Base-by-base conservation (phyloP, 805 yeast species). In the Cyberlindnera petersonii region DNA sequence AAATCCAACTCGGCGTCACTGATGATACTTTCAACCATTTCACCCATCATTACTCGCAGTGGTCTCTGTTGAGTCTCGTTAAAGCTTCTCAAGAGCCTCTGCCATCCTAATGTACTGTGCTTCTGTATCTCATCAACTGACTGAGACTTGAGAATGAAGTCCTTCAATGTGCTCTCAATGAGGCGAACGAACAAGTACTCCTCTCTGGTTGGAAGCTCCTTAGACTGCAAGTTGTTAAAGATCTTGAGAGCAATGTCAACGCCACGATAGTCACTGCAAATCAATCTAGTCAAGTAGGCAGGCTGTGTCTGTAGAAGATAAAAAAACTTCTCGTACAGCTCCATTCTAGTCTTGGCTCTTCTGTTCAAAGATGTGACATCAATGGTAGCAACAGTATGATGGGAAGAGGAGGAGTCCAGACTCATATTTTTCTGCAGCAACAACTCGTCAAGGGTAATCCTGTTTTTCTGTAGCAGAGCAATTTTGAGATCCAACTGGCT, bases 301-400 rank as follows among this genome's bases (percentile, higher is more conserved):
- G 95, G 85, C 52, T 86, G 86, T 0, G 95, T 84, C 58, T 93
- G 98, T 31, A 93, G 60, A 19, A 91, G 63, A 54, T 82, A 93
- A 49, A 93, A 80, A 36, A 91, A 55, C 17, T 85, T 82, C 50
- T 82, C 96, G 59, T 83, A 85, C 1, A 77, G 60, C 44, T 81
- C 88, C 35, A 79, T 66, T 43, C 86, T 68, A 18, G 68, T 69
- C 42, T 71, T 65, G 9, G 74, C 55, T 6, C 53, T 48, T 26
- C 56, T 55, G 37, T 58, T 53, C 39, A 58, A 43, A 3, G 63
- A 55, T 9, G 49, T 40, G 13, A 57, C 52, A 31, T 56, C 60
- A 36, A 54, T 45, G 2, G 53, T 40, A 4, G 48, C 31, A 6
- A 44, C 42, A 17, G 31, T 21, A 4, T 22, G 24, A 9, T 21